Evolutionary conservation across 2,329 filamentous ascomycete genomes (phyloP), one percentile per base, ranked within the genome.

Genomic region (Fusarium staphyleae): DNA sequence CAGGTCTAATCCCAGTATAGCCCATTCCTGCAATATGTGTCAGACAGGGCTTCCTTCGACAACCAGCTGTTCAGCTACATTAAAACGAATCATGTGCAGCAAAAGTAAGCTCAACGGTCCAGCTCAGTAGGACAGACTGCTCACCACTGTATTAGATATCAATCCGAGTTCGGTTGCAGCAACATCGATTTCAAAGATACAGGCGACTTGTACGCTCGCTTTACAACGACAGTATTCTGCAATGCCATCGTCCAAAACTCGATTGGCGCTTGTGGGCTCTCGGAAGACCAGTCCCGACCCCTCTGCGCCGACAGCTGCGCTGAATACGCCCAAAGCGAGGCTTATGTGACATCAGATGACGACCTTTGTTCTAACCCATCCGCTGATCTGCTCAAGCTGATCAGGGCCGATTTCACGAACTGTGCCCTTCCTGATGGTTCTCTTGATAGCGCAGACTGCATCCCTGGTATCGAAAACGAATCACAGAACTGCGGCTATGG

Each of bases 161-260:
- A 90, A 72, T 80, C 83, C 46, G 79, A 91, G 40, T 83, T 99
- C 60, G 93, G 93, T 49, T 99, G 95, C 72, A 81, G 83, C 40
- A 83, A 84, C 57, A 80, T 97, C 66, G 85, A 95, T 68, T 82
- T 93, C 50, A 85, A 85, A 49, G 90, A 96, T 71, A 88, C 91
- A 4, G 88, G 85, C 63, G 83, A 89, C 67, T 84, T 93, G 68
- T 99, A 99, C 75, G 93, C 95, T 41, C 88, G 95, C 66, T 99
- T 93, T 75, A 96, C 93, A 5, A 95, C 87, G 39, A 95, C 90
- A 56, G 88, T 96, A 60, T 83, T 99, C 61, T 99, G 95, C 81
- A 98, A 96, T 79, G 84, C 90, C 62, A 89, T 99, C 69, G 85
- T 99, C 43, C 95, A 99, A 74, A 93, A 91, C 70, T 98, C 95